Conservation (phyloP, 306 rosid genomes). For the Malus asiatica region DNA sequence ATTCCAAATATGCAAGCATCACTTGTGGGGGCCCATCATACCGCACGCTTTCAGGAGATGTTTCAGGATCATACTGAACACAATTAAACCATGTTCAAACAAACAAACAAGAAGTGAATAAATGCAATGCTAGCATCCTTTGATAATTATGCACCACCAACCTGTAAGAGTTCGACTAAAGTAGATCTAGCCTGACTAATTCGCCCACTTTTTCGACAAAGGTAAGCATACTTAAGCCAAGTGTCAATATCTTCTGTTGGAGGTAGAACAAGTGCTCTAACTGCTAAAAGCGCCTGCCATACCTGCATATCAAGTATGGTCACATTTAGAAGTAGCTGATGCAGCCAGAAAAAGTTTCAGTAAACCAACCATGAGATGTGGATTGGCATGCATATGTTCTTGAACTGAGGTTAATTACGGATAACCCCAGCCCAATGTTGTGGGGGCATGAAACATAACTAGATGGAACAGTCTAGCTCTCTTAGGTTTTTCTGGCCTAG, state of each 20-base stretch:
- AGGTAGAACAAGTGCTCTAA: slow-evolving; percentile 92
- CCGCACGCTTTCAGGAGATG: slow-evolving; percentile 61
- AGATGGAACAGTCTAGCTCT: background rate
- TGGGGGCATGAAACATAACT: background rate
- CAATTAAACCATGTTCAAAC: slow-evolving; percentile 4
- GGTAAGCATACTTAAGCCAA: slow-evolving; percentile 93
- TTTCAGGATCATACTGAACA: slow-evolving; percentile 83
- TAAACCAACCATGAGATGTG: background rate
- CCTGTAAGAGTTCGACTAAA: slow-evolving; percentile 88
- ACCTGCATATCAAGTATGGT: slow-evolving; percentile 46
- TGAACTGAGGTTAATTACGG: background rate
- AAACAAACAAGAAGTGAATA: slow-evolving; percentile 1
- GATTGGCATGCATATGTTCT: background rate
- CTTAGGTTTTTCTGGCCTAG: background rate
- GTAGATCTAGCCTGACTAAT: slow-evolving; percentile 91
- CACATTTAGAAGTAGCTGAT: slow-evolving; percentile 7
- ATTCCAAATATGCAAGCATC: slow-evolving; percentile 84
- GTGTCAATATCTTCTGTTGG: slow-evolving; percentile 86
- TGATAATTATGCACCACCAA: slow-evolving; percentile 26
- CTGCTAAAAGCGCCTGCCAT: slow-evolving; percentile 75
- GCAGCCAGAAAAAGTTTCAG: background rate
- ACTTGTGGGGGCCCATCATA: slow-evolving; percentile 90
- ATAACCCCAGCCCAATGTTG: background rate
- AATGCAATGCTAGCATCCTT: slow-evolving; percentile 13
- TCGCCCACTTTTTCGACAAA: slow-evolving; percentile 76